phyloP scores from a whole-genome alignment of 2,329 filamentous ascomycete genomes.

The Penicillium sclerotiorum region DNA sequence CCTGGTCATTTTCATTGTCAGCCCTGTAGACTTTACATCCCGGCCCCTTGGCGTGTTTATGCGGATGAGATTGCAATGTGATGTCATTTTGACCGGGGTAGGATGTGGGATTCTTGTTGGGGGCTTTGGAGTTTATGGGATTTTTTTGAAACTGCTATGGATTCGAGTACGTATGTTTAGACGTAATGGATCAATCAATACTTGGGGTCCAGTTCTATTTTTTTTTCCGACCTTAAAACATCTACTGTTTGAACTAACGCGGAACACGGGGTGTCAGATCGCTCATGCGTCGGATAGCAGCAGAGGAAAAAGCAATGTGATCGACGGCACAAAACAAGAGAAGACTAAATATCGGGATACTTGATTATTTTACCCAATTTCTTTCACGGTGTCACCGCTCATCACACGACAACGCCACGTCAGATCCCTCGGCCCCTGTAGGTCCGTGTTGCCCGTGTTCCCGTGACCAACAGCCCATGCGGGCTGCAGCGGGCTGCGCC shows the following conservation, averaged over 20 bases:
- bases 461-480: constrained; percentile 30
- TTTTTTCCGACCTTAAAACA: too few relatives aligned
- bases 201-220: too few relatives aligned
- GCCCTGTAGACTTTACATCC: not conserved
- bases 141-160: too few relatives aligned
- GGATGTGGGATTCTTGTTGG: not conserved
- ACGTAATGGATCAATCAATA: too few relatives aligned
- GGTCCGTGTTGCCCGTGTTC: constrained; percentile 21
- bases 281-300: constrained; percentile 19
- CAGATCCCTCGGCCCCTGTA: constrained; percentile 13
- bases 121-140: too few relatives aligned
- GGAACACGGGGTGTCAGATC: constrained; percentile 8
- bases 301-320: constrained; percentile 19
- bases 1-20: constrained; percentile 4
- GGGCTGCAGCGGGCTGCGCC: constrained; percentile 31
- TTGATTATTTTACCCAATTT: not conserved
- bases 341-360: not conserved
- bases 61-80: not conserved
- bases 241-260: too few relatives aligned
- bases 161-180: too few relatives aligned
- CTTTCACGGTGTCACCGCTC: constrained; percentile 17
- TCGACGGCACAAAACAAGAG: constrained; percentile 11
- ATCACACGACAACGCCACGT: constrained; percentile 18
- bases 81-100: not conserved
- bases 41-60: not conserved